Evolutionary conservation across 2,329 filamentous ascomycete species (phyloP).

Genomic region (Nemania sp.): DNA sequence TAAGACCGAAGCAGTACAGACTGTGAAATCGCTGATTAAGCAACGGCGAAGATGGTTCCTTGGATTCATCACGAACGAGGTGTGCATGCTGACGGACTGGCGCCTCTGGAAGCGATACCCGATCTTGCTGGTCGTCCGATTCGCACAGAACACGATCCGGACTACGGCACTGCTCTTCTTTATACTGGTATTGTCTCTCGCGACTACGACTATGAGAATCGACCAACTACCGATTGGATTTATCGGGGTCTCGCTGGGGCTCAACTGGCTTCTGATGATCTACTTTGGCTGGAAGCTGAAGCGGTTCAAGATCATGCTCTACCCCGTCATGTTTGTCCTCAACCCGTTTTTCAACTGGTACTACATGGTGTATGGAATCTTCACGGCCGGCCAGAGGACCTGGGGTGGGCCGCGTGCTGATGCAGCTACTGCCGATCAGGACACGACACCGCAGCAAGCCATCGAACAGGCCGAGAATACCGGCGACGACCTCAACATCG

Average conservation of each 20-base stretch:
- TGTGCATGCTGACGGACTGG: conserved; percentile 95
- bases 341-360: conserved; percentile 99
- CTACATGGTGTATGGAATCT: conserved; percentile 97
- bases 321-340: conserved; percentile 91
- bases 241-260: conserved; percentile 86
- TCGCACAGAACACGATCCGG: conserved; percentile 95
- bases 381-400: conserved; percentile 89
- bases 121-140: conserved; percentile 80
- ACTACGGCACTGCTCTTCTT: conserved; percentile 94
- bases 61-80: conserved; percentile 96
- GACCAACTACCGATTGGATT: conserved; percentile 86
- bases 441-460: conserved; percentile 80
- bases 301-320: conserved; percentile 92
- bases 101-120: conserved; percentile 92
- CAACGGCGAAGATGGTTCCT: conserved; percentile 96
- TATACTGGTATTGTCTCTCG: conserved; percentile 84
- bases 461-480: conserved; percentile 77
- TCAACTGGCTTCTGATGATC: conserved; percentile 95
- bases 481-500: conserved; percentile 87
- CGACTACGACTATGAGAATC: conserved; percentile 80
- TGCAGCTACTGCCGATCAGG: conserved; percentile 75
- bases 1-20: conserved; percentile 96
- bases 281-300: conserved; percentile 89
- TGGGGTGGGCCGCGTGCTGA: conserved; percentile 95
- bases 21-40: conserved; percentile 82